Evolutionary conservation across 495 filamentous ascomycete species (phyloP), one percentile per base, ranked within the genome.

Genomic region (Podospora fimiseda): DNA sequence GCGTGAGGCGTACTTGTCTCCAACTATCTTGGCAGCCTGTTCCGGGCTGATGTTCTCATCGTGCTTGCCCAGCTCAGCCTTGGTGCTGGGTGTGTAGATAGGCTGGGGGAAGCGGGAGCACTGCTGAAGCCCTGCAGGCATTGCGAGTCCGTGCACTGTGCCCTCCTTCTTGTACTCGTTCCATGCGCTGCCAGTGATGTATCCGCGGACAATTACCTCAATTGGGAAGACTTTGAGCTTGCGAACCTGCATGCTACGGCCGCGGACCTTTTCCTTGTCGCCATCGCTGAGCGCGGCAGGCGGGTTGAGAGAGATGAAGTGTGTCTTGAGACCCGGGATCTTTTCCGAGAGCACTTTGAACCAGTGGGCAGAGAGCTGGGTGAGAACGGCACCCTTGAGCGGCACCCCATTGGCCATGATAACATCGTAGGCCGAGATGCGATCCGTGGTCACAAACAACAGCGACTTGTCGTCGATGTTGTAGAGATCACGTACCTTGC

Each of bases 181-280:
- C 93, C 93, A 98, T 3, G 90, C 90, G 50, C 85, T 88, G 11
- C 93, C 93, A 5, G 91, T 95, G 68, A 98, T 85, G 70, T 96
- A 96, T 50, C 93, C 92, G 23, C 92, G 84, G 2, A 96, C 90
- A 45, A 76, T 76, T 15, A 86, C 88, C 71, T 97, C 93, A 53
- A 97, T 79, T n/a, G 88, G 89, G 52, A 95, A 84, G 46, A 94
- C 79, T 48, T 83, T 79, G 22, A 89, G 76, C 55, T 81, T 83
- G 56, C 85, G 84, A 48, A 96, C 90, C 55, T 85, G 80, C 90
- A 96, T 95, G 59, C 79, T 82, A 39, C 90, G 83, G 59, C 77
- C 77, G 48, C 81, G 80, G 43, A 76, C 66, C 9, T 71, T 60
- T 7, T 70, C 65, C 47, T 85, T 76, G 11, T 59, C 70, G 9